Conservation (phyloP, 352 stramenopile genomes). For the Hyaloperonospora brassicae region DNA sequence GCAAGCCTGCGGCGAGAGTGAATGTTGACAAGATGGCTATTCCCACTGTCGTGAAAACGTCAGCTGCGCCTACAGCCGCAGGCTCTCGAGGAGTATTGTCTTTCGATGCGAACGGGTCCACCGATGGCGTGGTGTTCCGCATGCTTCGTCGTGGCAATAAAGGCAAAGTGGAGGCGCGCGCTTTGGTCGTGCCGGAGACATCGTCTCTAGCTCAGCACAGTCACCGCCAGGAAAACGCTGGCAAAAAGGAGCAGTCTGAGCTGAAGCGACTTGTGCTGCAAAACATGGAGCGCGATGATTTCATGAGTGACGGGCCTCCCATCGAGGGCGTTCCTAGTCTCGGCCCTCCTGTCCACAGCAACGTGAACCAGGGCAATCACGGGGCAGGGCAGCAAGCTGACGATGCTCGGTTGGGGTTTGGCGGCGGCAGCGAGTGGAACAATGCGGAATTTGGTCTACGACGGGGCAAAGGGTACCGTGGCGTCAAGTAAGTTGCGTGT, state of each 20-base stretch:
- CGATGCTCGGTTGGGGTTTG: constrained; percentile 43
- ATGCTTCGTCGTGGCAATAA: constrained; percentile 95
- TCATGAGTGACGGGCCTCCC: constrained; percentile 31
- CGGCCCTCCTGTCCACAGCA: constrained; percentile 19
- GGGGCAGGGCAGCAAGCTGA: constrained; percentile 14
- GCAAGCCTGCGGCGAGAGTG: constrained; percentile 53
- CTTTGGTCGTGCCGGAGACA: constrained; percentile 88
- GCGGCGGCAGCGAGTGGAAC: constrained; percentile 69
- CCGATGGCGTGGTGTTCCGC: constrained; percentile 83
- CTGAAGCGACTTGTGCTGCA: constrained; percentile 82
- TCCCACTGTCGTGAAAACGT: constrained; percentile 67
- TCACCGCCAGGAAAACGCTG: constrained; percentile 77
- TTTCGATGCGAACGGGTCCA: constrained; percentile 22
- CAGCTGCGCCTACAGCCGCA: constrained; percentile 15
- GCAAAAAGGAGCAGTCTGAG: constrained; percentile 83
- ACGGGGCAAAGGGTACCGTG: constrained; percentile 58
- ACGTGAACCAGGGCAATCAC: constrained; percentile 18
- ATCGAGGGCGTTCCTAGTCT: constrained; percentile 19
- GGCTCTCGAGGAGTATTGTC: constrained; percentile 15
- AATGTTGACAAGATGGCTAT: constrained; percentile 88
- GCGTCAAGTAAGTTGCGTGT: constrained; percentile 32
- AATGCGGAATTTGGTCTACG: constrained; percentile 76
- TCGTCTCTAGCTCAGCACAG: constrained; percentile 91
- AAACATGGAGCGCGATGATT: constrained; percentile 80
- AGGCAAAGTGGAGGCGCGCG: constrained; percentile 92